phyloP scores from a whole-genome alignment of 1,284 basidiomycete genomes.

The Naganishia sp. region DNA sequence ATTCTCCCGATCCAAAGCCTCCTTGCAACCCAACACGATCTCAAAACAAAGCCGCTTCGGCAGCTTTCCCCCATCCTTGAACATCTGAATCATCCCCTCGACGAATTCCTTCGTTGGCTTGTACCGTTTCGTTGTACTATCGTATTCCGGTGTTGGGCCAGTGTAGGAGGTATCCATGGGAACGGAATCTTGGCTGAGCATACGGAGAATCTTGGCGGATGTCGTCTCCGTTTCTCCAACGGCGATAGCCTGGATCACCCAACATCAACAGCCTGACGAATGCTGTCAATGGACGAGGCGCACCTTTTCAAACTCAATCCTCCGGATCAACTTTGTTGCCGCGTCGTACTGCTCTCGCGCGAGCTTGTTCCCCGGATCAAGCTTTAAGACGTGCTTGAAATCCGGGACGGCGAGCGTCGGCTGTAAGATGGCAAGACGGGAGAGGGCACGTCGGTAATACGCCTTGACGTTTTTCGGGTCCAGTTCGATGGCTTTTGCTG shows the following conservation, averaged over 20 bases:
- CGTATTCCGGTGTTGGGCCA: conserved; percentile 59
- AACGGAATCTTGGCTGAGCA: conserved; percentile 71
- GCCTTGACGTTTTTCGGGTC: conserved; percentile 89
- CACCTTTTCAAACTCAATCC: conserved; percentile 79
- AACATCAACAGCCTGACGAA: neutral
- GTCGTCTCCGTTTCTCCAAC: conserved; percentile 80
- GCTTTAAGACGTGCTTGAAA: conserved; percentile 78
- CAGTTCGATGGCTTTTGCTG: conserved; percentile 81
- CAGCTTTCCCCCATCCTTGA: conserved; percentile 78
- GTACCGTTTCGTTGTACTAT: conserved; percentile 54
- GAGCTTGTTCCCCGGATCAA: conserved; percentile 84
- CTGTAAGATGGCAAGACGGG: conserved; percentile 84
- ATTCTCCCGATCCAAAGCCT: conserved; percentile 72
- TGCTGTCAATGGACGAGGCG: conserved; percentile 54
- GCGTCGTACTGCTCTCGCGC: conserved; percentile 79
- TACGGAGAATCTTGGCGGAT: conserved; percentile 69
- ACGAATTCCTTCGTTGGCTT: conserved; percentile 76
- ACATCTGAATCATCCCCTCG: conserved; percentile 82
- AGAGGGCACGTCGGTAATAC: conserved; percentile 76
- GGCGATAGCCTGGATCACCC: conserved; percentile 67
- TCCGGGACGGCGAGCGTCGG: conserved; percentile 80
- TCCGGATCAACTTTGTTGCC: conserved; percentile 77
- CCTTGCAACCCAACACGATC: conserved; percentile 85
- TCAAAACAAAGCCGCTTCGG: conserved; percentile 91
- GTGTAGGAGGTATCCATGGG: conserved; percentile 58